Conservation (phyloP, 2,329 filamentous ascomycete species). For the Pleoardoris graminearum region DNA sequence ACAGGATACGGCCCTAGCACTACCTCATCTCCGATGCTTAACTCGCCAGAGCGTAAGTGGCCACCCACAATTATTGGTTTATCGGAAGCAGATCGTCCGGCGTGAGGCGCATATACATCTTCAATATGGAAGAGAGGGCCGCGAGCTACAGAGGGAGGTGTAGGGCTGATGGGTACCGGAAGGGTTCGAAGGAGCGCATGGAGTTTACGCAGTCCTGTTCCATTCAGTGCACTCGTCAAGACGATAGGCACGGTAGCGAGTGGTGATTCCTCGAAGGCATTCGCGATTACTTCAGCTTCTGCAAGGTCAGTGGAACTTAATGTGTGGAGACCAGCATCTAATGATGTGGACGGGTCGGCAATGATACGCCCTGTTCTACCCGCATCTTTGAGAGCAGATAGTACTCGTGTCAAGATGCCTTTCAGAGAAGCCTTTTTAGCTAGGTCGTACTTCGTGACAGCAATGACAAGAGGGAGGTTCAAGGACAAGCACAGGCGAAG, state of each 20-base stretch:
- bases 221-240: constrained; percentile 83
- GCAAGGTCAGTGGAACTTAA: constrained; percentile 61
- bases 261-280: constrained; percentile 52
- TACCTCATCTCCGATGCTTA: constrained; percentile 78
- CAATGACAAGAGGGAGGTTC: constrained; percentile 73
- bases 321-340: constrained; percentile 53
- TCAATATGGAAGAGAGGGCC: constrained; percentile 83
- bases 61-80: constrained; percentile 73
- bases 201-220: constrained; percentile 76
- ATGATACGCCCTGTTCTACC: constrained; percentile 76
- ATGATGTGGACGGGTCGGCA: constrained; percentile 28
- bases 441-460: constrained; percentile 89
- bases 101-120: constrained; percentile 75
- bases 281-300: constrained; percentile 62
- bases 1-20: constrained; percentile 71
- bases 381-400: constrained; percentile 76
- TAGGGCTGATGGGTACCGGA: constrained; percentile 58
- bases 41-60: constrained; percentile 74
- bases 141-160: constrained; percentile 50
- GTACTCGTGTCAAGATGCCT: constrained; percentile 67
- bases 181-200: constrained; percentile 80
- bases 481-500: constrained; percentile 83
- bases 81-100: constrained; percentile 18
- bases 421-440: constrained; percentile 73
- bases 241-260: constrained; percentile 74